These are phyloP conservation scores for Golubevia sp. DNA, from an alignment of 1,284 basidiomycete species.

Conservation along the genomic window DNA sequence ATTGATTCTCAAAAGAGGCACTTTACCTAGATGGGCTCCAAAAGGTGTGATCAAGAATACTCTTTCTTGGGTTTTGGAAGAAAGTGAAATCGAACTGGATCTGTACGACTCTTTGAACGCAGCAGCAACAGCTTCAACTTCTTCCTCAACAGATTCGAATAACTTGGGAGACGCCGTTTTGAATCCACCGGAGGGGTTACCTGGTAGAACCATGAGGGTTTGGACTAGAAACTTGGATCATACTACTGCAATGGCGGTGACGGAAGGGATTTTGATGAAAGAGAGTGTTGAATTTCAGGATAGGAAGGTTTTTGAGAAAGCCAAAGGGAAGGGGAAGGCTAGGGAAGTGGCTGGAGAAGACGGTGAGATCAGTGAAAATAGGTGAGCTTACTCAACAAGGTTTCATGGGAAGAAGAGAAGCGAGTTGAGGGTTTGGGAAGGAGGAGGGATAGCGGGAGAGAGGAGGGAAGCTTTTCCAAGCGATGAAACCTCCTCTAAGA, in stretches of 20 bases:
- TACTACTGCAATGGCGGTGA: slow-evolving; percentile 49
- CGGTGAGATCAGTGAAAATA: no score
- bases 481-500: no score
- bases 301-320: neutral
- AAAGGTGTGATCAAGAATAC: slow-evolving; percentile 70
- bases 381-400: no score
- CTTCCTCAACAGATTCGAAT: no score
- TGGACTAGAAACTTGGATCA: slow-evolving; percentile 60
- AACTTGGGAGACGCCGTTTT: no score
- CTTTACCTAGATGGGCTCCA: slow-evolving; percentile 87
- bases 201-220: slow-evolving; percentile 39
- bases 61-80: slow-evolving; percentile 59
- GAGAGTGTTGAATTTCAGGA: slow-evolving; percentile 5
- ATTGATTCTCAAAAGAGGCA: slow-evolving; percentile 87
- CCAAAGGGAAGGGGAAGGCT: slow-evolving; percentile 11
- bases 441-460: no score
- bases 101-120: neutral
- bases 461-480: no score
- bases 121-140: no score
- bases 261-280: slow-evolving; percentile 38
- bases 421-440: no score
- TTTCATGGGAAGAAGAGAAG: no score
- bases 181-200: no score
- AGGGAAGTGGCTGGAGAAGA: slow-evolving; percentile 2
- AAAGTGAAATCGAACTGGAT: slow-evolving; percentile 56